phyloP scores from a whole-genome alignment of 345 rosid genomes.

The Eucalyptus sideroxylon region DNA sequence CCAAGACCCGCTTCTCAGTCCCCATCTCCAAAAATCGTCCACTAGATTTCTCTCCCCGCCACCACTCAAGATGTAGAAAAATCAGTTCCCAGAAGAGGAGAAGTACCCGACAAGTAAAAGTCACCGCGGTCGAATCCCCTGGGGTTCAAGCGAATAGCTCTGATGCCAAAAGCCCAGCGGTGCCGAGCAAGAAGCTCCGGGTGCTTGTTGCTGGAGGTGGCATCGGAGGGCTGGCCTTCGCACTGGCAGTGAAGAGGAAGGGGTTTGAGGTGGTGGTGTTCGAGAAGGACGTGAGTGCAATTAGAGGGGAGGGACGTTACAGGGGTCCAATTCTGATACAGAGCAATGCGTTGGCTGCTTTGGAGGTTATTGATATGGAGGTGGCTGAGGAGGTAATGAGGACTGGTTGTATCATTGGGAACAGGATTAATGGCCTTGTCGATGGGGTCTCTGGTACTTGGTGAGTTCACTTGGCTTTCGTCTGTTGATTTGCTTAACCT shows the following conservation, averaged over 20 bases:
- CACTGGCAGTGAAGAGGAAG: constrained; percentile 76
- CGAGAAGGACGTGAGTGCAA: constrained; percentile 81
- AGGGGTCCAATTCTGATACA: constrained; percentile 98
- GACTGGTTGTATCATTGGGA: constrained; percentile 87
- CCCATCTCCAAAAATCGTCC: constrained; percentile 12
- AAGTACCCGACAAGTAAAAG: constrained; percentile 21
- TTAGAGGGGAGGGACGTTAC: constrained; percentile 93
- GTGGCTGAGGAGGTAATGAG: constrained; percentile 81
- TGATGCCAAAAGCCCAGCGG: neutral
- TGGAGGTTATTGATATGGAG: constrained; percentile 80
- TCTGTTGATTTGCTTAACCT: neutral
- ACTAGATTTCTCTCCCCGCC: constrained; percentile 27
- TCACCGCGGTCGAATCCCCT: constrained; percentile 15
- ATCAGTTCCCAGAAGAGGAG: neutral
- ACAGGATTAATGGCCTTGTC: constrained; percentile 85
- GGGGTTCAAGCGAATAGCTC: neutral
- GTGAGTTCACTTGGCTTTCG: constrained; percentile 23
- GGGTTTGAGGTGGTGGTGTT: constrained; percentile 84
- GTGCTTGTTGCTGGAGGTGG: constrained; percentile 90
- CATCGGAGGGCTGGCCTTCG: constrained; percentile 84
- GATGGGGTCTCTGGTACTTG: constrained; percentile 90
- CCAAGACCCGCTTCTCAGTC: constrained; percentile 32
- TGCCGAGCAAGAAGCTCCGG: constrained; percentile 28
- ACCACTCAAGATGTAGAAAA: constrained; percentile 5
- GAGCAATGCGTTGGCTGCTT: constrained; percentile 93